Conservation (phyloP, 202 grass and related monocot species). For the Carex arenaria region DNA sequence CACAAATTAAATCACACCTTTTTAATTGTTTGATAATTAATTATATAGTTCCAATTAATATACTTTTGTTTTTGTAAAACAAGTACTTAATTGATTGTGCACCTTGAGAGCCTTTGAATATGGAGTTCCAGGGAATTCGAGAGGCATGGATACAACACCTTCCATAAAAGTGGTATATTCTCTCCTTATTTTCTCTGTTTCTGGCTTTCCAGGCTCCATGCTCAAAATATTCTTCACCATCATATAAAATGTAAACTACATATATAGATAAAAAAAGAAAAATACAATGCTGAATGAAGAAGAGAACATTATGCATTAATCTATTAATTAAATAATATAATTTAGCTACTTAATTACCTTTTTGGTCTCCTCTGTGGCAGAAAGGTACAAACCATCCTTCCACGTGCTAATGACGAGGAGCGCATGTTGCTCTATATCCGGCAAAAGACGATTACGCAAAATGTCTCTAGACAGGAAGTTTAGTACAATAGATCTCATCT, state of each 20-base stretch:
- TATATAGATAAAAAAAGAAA: background rate
- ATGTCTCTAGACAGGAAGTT: slow-evolving; percentile 26
- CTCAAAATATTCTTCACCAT: slow-evolving; percentile 39
- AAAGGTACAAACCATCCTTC: slow-evolving; percentile 4
- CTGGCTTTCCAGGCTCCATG: slow-evolving; percentile 9
- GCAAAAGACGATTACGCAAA: slow-evolving; percentile 4
- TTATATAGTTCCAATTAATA: background rate
- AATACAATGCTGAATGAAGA: background rate
- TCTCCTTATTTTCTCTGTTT: slow-evolving; percentile 18
- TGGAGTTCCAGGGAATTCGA: slow-evolving; percentile 33
- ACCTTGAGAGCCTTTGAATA: slow-evolving; percentile 34
- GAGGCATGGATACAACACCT: slow-evolving; percentile 23
- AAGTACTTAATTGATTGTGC: background rate
- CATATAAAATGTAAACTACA: slow-evolving; percentile 38
- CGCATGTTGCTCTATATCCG: slow-evolving; percentile 20
- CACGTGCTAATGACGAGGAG: slow-evolving; percentile 26
- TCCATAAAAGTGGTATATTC: slow-evolving; percentile 30
- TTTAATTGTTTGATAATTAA: background rate
- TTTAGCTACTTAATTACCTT: slow-evolving; percentile 20
- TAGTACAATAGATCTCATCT: slow-evolving; percentile 22
- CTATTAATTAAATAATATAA: background rate
- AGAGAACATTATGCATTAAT: background rate
- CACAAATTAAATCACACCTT: no score
- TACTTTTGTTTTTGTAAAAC: background rate
- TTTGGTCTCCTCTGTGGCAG: slow-evolving; percentile 31